Evolutionary conservation across 768 basidiomycete species (phyloP).

Genomic region (Suillus luteus): DNA sequence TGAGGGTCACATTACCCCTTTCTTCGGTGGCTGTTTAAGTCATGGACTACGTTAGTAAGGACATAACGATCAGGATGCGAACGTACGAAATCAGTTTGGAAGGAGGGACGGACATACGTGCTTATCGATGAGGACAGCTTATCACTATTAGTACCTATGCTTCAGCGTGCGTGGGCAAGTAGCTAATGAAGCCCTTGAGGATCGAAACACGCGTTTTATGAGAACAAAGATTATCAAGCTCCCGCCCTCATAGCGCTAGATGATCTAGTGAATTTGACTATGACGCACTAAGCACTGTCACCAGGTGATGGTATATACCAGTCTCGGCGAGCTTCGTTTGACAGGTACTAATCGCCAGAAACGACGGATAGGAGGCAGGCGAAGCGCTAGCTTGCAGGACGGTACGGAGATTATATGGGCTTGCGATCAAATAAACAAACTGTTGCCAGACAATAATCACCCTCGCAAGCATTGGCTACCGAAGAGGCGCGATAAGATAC

Average conservation of each 20-base stretch:
- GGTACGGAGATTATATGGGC: constrained; percentile 1
- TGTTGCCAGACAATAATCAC: constrained; percentile 7
- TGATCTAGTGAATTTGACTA: neutral
- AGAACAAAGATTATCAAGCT: neutral
- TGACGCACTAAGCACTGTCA: neutral
- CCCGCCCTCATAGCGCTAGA: constrained; percentile 9
- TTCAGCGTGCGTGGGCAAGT: neutral
- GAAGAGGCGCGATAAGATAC: constrained; percentile 1
- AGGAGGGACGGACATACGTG: neutral
- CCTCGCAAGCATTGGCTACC: neutral
- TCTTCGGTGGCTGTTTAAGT: neutral
- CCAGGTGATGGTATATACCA: neutral
- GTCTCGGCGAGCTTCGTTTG: constrained; percentile 8
- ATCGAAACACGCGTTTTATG: neutral
- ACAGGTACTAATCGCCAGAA: neutral
- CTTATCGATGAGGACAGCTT: neutral
- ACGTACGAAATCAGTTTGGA: neutral
- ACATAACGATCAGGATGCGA: neutral
- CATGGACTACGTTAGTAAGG: neutral
- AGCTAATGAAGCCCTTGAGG: neutral
- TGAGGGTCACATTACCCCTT: neutral
- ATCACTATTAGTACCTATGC: neutral
- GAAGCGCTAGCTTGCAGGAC: neutral
- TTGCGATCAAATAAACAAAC: neutral
- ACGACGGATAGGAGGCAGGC: constrained; percentile 2